A percentile compares a stretch with the other conserved stretches of the same genome.
These are phyloP conservation scores for Avena atlantica DNA, from an alignment of 176 grass and related monocot genomes.

Conservation along the genomic window DNA sequence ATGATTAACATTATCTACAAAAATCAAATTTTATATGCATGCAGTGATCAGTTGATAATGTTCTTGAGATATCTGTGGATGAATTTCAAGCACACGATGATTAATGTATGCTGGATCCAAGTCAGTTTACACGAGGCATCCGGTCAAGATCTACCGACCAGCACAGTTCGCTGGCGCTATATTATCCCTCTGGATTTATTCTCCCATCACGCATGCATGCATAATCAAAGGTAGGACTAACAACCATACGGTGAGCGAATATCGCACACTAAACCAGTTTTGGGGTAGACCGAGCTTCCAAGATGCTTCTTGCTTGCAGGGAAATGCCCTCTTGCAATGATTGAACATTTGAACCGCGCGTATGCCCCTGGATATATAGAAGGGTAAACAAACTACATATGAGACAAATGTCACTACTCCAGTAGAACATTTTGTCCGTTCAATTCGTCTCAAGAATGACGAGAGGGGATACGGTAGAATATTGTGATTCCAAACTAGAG, in stretches of 20 bases:
- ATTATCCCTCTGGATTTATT: neutral
- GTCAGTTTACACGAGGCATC: slow-evolving; percentile 33
- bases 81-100: neutral
- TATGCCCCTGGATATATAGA: neutral
- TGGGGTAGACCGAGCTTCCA: slow-evolving; percentile 21
- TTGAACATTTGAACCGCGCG: slow-evolving; percentile 17
- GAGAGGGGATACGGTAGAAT: no score
- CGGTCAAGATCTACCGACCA: slow-evolving; percentile 53
- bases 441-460: neutral
- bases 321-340: neutral
- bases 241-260: slow-evolving; percentile 3
- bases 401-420: neutral
- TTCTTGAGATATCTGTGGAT: neutral
- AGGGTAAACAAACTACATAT: neutral
- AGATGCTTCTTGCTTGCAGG: slow-evolving; percentile 41
- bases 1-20: neutral
- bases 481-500: no score
- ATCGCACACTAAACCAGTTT: neutral
- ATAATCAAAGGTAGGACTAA: slow-evolving; percentile 9
- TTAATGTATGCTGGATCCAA: slow-evolving; percentile 23
- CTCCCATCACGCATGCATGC: neutral
- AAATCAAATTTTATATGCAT: neutral
- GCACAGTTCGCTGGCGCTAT: slow-evolving; percentile 14
- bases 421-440: neutral
- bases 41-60: neutral